A percentile compares a stretch with the other conserved stretches of the same genome.
Conservation (phyloP, 805 yeast genomes). For the Candida berthetii region DNA sequence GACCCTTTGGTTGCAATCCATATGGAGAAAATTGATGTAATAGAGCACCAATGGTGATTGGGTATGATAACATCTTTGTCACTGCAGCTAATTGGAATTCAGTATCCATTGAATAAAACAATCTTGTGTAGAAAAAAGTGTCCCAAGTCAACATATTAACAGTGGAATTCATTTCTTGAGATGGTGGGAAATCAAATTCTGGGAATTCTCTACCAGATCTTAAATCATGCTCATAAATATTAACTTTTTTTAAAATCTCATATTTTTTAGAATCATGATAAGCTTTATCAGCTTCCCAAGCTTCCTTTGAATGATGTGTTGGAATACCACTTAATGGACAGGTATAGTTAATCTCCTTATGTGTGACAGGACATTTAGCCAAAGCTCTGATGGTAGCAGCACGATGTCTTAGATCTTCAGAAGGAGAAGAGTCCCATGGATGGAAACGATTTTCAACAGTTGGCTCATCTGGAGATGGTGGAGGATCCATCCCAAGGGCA, state of each 20-base stretch:
- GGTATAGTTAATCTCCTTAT: slow-evolving; percentile 70
- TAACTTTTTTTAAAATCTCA: slow-evolving; percentile 77
- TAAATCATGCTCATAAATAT: slow-evolving; percentile 90
- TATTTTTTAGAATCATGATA: slow-evolving; percentile 66
- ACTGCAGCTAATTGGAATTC: slow-evolving; percentile 94
- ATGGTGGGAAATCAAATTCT: slow-evolving; percentile 88
- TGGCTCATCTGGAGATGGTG: slow-evolving; percentile 60
- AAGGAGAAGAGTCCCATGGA: slow-evolving; percentile 91
- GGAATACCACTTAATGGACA: slow-evolving; percentile 97
- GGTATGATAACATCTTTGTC: slow-evolving; percentile 90
- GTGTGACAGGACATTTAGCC: slow-evolving; percentile 89
- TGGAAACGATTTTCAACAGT: slow-evolving; percentile 70
- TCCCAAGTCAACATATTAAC: slow-evolving; percentile 89
- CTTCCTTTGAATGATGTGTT: slow-evolving; percentile 85
- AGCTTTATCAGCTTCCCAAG: slow-evolving; percentile 76
- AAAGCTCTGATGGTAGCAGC: slow-evolving; percentile 86
- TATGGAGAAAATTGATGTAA: slow-evolving; percentile 86
- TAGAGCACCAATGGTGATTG: slow-evolving; percentile 80
- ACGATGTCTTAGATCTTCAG: slow-evolving; percentile 78
- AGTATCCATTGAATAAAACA: slow-evolving; percentile 93
- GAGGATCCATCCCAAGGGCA: slow-evolving; percentile 55
- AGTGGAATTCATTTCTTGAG: slow-evolving; percentile 66
- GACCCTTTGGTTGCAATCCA: slow-evolving; percentile 74
- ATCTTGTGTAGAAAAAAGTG: slow-evolving; percentile 85
- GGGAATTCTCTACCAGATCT: slow-evolving; percentile 93